These are phyloP conservation scores for Podosphaera leucotricha DNA, from an alignment of 2,329 filamentous ascomycete species.

Conservation along the genomic window DNA sequence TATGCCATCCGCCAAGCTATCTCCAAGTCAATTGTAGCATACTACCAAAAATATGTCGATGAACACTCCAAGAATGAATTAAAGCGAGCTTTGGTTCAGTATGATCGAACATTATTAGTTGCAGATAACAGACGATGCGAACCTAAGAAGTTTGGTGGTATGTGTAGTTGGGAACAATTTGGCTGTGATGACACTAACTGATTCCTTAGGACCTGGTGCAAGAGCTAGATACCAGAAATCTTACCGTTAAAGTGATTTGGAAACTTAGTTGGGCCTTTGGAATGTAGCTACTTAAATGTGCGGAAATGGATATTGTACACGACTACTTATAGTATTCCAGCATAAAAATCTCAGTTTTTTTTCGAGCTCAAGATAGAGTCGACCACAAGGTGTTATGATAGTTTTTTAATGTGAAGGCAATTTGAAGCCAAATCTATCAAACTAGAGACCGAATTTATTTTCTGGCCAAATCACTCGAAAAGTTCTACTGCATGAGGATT, in stretches of 20 bases:
- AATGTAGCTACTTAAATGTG: neutral
- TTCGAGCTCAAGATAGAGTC: no score
- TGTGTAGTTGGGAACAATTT: constrained; percentile 3
- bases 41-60: constrained; percentile 99
- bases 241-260: constrained; percentile 53
- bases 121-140: constrained; percentile 98
- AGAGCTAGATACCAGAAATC: constrained; percentile 97
- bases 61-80: constrained; percentile 99
- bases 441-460: no score
- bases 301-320: no score
- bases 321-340: no score
- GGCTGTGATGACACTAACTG: constrained; percentile 6
- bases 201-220: constrained; percentile 64
- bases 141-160: constrained; percentile 69
- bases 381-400: no score
- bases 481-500: no score
- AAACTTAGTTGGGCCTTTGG: constrained; percentile 8
- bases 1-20: constrained; percentile 99
- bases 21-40: constrained; percentile 87
- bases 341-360: no score
- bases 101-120: constrained; percentile 91
- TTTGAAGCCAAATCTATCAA: no score
- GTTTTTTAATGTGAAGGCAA: no score
- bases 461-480: no score
- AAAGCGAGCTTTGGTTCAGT: constrained; percentile 89